Base-by-base conservation (phyloP, 1,284 basidiomycete species). In the Lignosus rhinocerotis region DNA sequence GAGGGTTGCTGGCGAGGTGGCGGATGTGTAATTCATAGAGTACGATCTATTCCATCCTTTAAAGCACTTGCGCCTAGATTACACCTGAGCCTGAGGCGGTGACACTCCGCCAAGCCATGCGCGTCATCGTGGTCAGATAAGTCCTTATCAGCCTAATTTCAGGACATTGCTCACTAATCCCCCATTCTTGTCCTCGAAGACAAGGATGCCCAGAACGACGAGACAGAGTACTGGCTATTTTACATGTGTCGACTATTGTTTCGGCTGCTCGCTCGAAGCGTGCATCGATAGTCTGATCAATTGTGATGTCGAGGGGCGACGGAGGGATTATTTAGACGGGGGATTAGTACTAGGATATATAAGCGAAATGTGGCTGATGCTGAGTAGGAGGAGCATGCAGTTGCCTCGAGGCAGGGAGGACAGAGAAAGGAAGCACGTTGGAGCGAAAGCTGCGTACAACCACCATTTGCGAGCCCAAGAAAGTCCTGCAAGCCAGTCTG, bases 361-460 rank as follows among this genome's bases (percentile, higher is more conserved):
- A 60, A 59, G 55, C 46, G 62, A 51, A 56, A 56, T n/a, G 30
- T 30, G 43, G 53, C 25, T 45, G 56, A 55, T 55, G 43, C 21
- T 45, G 46, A 51, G 49, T 54, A 53, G 43, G 58, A 57, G 58
- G 59, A 60, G 66, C 70, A 70, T 69, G 67, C 63, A 65, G 67
- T 61, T 66, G 71, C 71, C 71, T 71, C 70, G 71, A 72, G 71
- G 71, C 71, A 58, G 70, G 60, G 60, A 58, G 65, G 67, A 66
- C 62, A 70, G 69, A 64, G 65, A 68, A 70, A 70, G 67, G 69
- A 69, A 72, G 69, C 65, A 57, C 61, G 53, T 60, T 59, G 58
- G 64, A 59, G 55, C 60, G 58, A 39, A 56, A 58, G 58, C 62
- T 67, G 63, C 60, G 57, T 56, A 64, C 62, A 69, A 66, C 67